These are phyloP conservation scores for Bipolaris bicolor DNA, from an alignment of 2,329 filamentous ascomycete genomes.

Conservation along the genomic window DNA sequence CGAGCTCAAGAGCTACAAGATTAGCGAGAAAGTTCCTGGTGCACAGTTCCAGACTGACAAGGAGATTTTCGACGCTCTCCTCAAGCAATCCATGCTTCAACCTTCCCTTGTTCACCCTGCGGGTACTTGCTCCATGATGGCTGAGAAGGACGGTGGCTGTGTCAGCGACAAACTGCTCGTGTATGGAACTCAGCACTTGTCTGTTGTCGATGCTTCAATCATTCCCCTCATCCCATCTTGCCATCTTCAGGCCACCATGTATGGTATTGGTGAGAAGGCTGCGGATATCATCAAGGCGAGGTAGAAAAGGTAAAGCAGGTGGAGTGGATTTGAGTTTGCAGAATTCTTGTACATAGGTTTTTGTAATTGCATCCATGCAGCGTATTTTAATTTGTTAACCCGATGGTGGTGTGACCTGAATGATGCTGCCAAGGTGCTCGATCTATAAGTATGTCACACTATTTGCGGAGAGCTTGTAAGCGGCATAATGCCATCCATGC, in stretches of 20 bases:
- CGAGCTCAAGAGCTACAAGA: conserved; percentile 30
- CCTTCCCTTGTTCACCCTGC: conserved; percentile 42
- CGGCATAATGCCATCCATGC: too few species aligned
- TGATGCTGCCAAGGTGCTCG: not conserved
- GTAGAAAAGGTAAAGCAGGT: not conserved
- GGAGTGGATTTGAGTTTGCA: not conserved
- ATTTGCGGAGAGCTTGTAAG: too few species aligned
- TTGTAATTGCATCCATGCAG: too few species aligned
- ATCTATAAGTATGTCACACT: too few species aligned
- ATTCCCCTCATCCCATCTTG: conserved; percentile 40
- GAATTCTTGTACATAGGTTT: conserved; percentile 8
- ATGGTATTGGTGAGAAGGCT: conserved; percentile 45
- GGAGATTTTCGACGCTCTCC: conserved; percentile 29
- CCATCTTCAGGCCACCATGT: conserved; percentile 42
- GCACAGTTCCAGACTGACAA: conserved; percentile 31
- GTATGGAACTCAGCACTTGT: conserved; percentile 37
- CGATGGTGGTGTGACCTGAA: not conserved
- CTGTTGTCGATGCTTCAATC: conserved; percentile 41
- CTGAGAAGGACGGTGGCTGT: conserved; percentile 34
- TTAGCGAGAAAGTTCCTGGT: conserved; percentile 33
- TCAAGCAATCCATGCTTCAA: conserved; percentile 25
- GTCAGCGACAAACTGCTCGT: conserved; percentile 35
- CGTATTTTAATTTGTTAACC: too few species aligned
- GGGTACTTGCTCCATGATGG: conserved; percentile 41
- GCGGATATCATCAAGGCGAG: conserved; percentile 42